Percentiles rank a stretch among this genome's conserved stretches.
These are phyloP conservation scores for Stephania yunnanensis DNA, from an alignment of 164 flowering plant genomes.

Conservation along the genomic window DNA sequence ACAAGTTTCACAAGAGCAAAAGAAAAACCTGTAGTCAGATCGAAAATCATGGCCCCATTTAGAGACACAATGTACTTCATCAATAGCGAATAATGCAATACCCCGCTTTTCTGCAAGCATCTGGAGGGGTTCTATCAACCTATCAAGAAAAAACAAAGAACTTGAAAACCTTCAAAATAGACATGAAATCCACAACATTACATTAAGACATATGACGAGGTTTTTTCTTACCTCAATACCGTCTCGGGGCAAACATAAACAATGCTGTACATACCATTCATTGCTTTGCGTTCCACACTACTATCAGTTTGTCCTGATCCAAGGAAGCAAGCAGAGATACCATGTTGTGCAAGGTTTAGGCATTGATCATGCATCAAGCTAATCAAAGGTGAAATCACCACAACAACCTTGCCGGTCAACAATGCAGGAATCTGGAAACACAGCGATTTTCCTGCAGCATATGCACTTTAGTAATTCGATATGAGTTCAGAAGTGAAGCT, in stretches of 20 bases:
- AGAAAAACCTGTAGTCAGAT: constrained; percentile 70
- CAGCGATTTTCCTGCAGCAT: constrained; percentile 72
- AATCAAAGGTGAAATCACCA: constrained; percentile 87
- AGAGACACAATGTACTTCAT: constrained; percentile 94
- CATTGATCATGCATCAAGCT: constrained; percentile 99
- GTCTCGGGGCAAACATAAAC: constrained; percentile 97
- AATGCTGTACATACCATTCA: constrained; percentile 65
- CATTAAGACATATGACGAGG: not conserved
- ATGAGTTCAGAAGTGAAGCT: not conserved
- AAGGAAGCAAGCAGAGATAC: constrained; percentile 90
- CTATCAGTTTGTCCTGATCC: constrained; percentile 90
- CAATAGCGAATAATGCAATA: constrained; percentile 87
- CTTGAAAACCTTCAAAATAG: not conserved
- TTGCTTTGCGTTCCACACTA: constrained; percentile 69
- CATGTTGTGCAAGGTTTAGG: constrained; percentile 72
- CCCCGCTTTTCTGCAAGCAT: constrained; percentile 74
- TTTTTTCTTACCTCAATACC: constrained; percentile 44
- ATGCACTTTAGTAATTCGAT: constrained; percentile 2
- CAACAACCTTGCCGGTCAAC: constrained; percentile 78
- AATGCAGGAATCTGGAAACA: constrained; percentile 94
- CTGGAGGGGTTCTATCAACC: constrained; percentile 72
- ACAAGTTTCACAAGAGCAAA: not conserved
- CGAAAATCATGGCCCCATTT: constrained; percentile 99
- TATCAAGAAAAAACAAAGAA: constrained; percentile 23
- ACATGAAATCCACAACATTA: not conserved